Evolutionary conservation across 1,139 yeast genomes (phyloP), one percentile per base, ranked within the genome.

Genomic region (Suhomyces taliae): DNA sequence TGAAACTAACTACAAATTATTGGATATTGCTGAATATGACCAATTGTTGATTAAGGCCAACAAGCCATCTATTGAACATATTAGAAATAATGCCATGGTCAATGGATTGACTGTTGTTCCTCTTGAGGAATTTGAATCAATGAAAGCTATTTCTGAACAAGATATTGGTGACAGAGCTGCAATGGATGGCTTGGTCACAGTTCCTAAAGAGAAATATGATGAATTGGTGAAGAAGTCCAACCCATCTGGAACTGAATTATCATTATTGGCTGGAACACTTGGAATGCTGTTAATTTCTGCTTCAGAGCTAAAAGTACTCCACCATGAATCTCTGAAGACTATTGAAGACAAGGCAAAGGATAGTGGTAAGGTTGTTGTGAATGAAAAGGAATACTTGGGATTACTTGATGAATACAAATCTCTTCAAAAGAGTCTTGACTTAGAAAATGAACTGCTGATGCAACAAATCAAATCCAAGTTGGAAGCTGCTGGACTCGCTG

Each of bases 61-160:
- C 45, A 69, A 70, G 53, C 78, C 78, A 2, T 61, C 74, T 5
- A 55, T 72, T 34, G 72, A 67, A 7, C 56, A 56, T 27, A 60
- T 74, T 15, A 56, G 55, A 32, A 48, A 55, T 7, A 58, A 55
- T 39, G 78, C 78, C 0, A 46, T 50, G 0, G 55, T 55, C 6
- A 62, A 64, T 47, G 75, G 74, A 0, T 56, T 67, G 42, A 58
- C 53, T 8, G 59, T 70, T 4, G 34, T 71, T 6, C 61, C 72
- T 7, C 39, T 45, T 10, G 73, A 67, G 41, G 70, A 68, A 26
- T 54, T 59, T 24, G 51, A 51, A 36, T 46, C 47, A 27, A 51
- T 65, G 47, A 57, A 52, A 53, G 44, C 51, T 7, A 36, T 50
- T 6, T 34, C 53, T 4, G 43, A 49, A 19, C 40, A 43, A 10